Base-by-base conservation (phyloP, 2,329 filamentous ascomycete species). In the Neoascochyta sp. region DNA sequence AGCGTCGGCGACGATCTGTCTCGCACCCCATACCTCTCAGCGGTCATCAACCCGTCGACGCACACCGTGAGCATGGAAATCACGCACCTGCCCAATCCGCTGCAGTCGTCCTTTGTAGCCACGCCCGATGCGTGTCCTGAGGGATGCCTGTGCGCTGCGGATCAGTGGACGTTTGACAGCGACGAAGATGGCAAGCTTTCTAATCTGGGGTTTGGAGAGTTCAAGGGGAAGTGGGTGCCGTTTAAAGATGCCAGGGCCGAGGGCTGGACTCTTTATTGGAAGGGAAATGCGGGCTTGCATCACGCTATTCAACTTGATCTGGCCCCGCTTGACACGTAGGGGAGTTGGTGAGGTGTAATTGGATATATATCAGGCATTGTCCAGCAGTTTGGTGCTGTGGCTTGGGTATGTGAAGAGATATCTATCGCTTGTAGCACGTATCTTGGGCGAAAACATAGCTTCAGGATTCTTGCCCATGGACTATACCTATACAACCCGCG, bases 251-350 rank as follows among this genome's bases (percentile, higher is more conserved):
- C 40, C 6, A 32, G 31, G 2, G 28, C 19, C 6, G 40, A 46
- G 16, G 48, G 45, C 1, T 52, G 46, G 46, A 37, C 46, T 27
- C 32, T 52, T 1, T 50, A 48, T 22, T 50, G 46, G 48, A 45
- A 36, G 17, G 38, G 24, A 7, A 31, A 37, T 22, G 34, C 34
- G 4, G 43, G 35, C 1, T 9, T 36, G 3, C 11, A 26, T n/a
- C 27, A 37, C 16, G n/a, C 34, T 3, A 19, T 44, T 16, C 23
- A 33, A 3, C 22, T 46, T 9, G 40, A 46, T 20, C 25, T 43
- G 1, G 33, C 39, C 3, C 34, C 35, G 10, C 8, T 26, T 15
- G 14, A 12, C 8, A 17, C 2, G 2, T 17, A 5, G 21, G 18
- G 7, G 18, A 20, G 18, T 20, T 20, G 18, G 18, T 20, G 7